These are phyloP conservation scores for Volvox reticuliferus DNA, from an alignment of 139 green algal species.

Conservation along the genomic window DNA sequence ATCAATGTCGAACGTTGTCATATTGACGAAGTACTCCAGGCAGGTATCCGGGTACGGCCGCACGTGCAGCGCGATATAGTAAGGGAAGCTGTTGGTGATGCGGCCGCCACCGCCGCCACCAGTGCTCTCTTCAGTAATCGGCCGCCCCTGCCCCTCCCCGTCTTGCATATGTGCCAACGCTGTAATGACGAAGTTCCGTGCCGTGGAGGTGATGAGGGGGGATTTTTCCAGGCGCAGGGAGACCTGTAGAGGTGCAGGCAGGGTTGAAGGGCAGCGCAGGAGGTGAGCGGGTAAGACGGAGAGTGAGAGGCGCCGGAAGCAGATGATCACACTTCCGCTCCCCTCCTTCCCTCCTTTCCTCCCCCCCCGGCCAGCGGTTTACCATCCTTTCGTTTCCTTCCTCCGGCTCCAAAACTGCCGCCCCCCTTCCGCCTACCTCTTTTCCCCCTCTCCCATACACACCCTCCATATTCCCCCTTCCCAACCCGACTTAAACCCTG, in stretches of 20 bases:
- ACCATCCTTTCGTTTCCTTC: no score
- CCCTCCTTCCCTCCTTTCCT: no score
- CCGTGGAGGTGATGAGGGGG: neutral
- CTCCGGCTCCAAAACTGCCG: no score
- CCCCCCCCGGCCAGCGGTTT: no score
- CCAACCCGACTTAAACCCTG: no score
- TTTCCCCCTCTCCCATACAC: neutral
- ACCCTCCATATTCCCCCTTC: no score
- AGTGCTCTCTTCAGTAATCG: neutral
- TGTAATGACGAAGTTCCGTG: neutral
- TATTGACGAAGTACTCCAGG: slow-evolving; percentile 12
- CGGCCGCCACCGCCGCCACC: neutral
- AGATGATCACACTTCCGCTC: no score
- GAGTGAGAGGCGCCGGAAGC: no score
- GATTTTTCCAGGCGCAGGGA: slow-evolving; percentile 1
- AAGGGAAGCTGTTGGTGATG: neutral
- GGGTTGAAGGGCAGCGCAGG: neutral
- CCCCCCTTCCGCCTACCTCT: neutral
- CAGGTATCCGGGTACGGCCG: slow-evolving; percentile 35
- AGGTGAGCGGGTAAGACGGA: no score
- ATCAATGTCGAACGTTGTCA: neutral
- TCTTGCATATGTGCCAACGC: neutral
- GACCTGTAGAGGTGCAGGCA: neutral
- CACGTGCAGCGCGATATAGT: slow-evolving; percentile 40
- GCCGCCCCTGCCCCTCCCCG: neutral